These are phyloP conservation scores for Lachancea sp. DNA, from an alignment of 805 yeast species.

Conservation along the genomic window DNA sequence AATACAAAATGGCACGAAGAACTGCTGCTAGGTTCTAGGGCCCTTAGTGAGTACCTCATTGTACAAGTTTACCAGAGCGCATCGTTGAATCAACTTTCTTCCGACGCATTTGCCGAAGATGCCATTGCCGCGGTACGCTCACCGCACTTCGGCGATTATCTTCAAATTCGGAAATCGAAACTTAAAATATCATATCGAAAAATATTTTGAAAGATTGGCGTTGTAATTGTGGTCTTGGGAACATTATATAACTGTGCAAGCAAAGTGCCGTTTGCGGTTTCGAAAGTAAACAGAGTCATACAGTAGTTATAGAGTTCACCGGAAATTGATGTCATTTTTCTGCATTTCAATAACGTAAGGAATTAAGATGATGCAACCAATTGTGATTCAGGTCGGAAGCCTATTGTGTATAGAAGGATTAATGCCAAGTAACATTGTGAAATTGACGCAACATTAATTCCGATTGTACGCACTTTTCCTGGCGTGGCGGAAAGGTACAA, in stretches of 20 bases:
- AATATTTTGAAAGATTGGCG: slow-evolving; percentile 13
- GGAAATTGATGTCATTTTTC: no score
- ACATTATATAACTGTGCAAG: no score
- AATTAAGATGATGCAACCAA: no score
- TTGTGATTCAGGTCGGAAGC: no score
- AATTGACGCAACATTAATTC: no score
- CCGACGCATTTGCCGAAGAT: not conserved
- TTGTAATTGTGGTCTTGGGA: no score
- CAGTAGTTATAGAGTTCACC: not conserved
- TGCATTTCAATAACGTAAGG: no score
- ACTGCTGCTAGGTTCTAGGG: slow-evolving; percentile 14
- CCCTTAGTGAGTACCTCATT: slow-evolving; percentile 13
- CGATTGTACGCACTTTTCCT: no score
- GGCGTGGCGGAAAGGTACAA: no score
- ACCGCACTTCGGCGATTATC: slow-evolving; percentile 10
- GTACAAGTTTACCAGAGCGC: slow-evolving; percentile 2
- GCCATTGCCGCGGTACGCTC: slow-evolving; percentile 4
- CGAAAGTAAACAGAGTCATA: not conserved
- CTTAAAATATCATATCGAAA: slow-evolving; percentile 18
- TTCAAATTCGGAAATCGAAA: slow-evolving; percentile 16
- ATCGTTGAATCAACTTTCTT: not conserved
- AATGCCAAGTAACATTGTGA: no score
- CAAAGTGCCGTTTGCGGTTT: not conserved
- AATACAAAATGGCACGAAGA: slow-evolving; percentile 17
- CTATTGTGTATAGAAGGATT: no score